Percentiles rank a stretch among this genome's conserved stretches.
phyloP scores from a whole-genome alignment of 2,329 filamentous ascomycete species.

The Aureobasidium sp. region DNA sequence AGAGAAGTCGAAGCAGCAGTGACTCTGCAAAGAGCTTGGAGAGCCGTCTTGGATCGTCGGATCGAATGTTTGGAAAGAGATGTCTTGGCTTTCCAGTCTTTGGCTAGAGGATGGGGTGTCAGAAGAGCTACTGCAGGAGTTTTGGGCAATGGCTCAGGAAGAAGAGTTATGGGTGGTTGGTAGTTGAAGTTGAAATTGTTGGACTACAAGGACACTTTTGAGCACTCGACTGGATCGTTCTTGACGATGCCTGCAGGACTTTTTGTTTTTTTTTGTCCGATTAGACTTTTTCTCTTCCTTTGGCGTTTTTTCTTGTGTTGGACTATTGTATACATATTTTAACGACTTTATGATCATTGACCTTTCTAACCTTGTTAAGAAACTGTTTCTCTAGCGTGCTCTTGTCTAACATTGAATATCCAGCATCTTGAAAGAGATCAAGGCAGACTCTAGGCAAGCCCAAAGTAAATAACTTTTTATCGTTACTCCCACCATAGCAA shows the following conservation, averaged over 20 bases:
- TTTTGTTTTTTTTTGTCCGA: not conserved
- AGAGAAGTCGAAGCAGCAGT: constrained; percentile 34
- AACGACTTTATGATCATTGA: not conserved
- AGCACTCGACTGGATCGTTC: not conserved
- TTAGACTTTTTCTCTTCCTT: not conserved
- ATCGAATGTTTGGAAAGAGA: constrained; percentile 28
- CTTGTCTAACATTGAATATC: too few species aligned
- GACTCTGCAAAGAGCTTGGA: constrained; percentile 38
- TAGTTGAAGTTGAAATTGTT: not conserved
- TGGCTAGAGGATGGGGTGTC: constrained; percentile 33
- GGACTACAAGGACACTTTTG: not conserved
- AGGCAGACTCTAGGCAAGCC: too few species aligned
- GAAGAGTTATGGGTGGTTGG: constrained; percentile 24
- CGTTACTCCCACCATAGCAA: too few species aligned
- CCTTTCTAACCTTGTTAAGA: not conserved
- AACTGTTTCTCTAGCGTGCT: too few species aligned
- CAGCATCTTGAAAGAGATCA: too few species aligned
- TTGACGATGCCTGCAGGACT: not conserved
- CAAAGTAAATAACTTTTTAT: too few species aligned
- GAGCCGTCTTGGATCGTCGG: constrained; percentile 28
- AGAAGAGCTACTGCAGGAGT: constrained; percentile 21
- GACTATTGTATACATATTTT: not conserved
- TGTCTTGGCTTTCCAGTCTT: constrained; percentile 34
- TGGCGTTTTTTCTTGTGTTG: not conserved
- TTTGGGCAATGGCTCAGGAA: constrained; percentile 18